Base-by-base conservation (phyloP, 1,284 basidiomycete genomes). In the Mycena sp. region DNA sequence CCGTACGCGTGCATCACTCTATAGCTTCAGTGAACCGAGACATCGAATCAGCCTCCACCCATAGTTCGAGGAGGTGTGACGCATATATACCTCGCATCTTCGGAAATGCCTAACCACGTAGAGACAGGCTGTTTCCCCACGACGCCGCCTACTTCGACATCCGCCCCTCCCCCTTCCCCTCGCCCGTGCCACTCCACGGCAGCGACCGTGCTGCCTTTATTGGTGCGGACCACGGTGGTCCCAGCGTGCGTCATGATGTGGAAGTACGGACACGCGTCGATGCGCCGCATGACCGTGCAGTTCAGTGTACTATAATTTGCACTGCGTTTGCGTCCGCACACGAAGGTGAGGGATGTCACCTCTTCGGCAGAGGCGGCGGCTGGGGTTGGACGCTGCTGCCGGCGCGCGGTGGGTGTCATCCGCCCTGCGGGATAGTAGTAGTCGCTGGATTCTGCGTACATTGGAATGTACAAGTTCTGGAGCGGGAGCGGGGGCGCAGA, bases 241-340 rank as follows among this genome's bases (percentile, higher is more conserved):
- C 53, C 52, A 1, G 29, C 6, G 21, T 9, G 10, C 6, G 60
- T 61, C 58, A 60, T 32, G 35, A 65, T 54, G 54, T 65, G 63
- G 46, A 61, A 61, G 45, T 65, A 61, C 25, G 63, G 63, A 26
- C 46, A 60, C 44, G 2, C 61, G 25, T 41, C 54, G 30, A 52
- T 58, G 45, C 29, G 38, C 6, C 58, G 53, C 32, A 64, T 58
- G 32, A 64, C 58, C 0, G 63, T 61, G 35, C 46, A 50, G 38
- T 64, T 64, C 11, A 64, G 43, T 1, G 61, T 38, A 41, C 58
- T n/a, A n/a, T n/a, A n/a, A n/a, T n/a, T n/a, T 57, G 32, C 21
- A 46, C n/a, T 38, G 26, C 14, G n/a, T n/a, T 57, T 56, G 41
- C 53, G 54, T 0, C 48, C 40, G 49, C 30, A 51, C 10, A 57